Conservation (phyloP, 345 rosid species). For the Hibiscus mutabilis region DNA sequence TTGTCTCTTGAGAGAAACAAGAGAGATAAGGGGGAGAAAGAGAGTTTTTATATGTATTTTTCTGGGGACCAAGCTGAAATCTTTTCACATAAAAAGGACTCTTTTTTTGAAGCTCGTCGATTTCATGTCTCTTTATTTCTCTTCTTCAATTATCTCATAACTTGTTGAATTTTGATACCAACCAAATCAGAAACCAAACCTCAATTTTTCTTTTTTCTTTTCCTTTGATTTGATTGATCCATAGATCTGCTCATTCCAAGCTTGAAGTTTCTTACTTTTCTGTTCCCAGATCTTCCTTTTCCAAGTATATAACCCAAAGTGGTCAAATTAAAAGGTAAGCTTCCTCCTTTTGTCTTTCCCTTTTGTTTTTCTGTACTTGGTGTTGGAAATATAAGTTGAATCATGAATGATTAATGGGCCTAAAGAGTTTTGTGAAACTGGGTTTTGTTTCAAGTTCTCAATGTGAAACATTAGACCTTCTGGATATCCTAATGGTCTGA, state of each 20-base stretch:
- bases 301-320: neutral
- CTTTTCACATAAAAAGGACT: constrained; percentile 8
- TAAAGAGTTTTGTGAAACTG: constrained; percentile 6
- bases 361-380: neutral
- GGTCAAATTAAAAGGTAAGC: constrained; percentile 33
- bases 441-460: constrained; percentile 9
- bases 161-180: constrained; percentile 6
- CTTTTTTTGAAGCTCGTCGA: neutral
- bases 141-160: constrained; percentile 9
- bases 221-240: constrained; percentile 32
- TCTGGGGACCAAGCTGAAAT: constrained; percentile 12
- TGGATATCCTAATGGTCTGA: constrained; percentile 21
- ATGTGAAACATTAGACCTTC: constrained; percentile 31
- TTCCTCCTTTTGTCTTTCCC: neutral
- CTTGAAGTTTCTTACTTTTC: constrained; percentile 19
- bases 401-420: constrained; percentile 14
- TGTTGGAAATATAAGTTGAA: constrained; percentile 8
- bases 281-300: constrained; percentile 26
- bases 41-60: neutral
- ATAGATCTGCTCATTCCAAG: constrained; percentile 40
- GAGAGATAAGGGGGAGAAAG: constrained; percentile 10
- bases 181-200: neutral
- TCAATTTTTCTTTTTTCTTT: neutral
- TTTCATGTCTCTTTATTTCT: constrained; percentile 4
- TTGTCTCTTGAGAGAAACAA: constrained; percentile 40